phyloP scores from a whole-genome alignment of 129 eudicot genomes.

The Deinandra increscens region DNA sequence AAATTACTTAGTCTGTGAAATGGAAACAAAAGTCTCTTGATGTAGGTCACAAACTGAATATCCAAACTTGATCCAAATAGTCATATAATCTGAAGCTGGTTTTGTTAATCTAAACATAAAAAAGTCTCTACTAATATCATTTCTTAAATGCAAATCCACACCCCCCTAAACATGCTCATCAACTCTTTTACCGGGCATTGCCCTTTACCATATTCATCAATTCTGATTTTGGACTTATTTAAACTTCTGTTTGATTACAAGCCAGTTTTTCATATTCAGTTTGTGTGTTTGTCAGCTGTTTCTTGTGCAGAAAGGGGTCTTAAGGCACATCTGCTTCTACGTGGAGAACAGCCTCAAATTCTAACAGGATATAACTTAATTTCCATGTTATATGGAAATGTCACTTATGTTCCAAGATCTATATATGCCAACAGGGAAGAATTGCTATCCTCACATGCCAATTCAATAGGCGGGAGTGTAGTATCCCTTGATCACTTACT shows the following conservation, averaged over 20 bases:
- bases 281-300: conserved; percentile 63
- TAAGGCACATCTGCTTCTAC: conserved; percentile 75
- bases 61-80: conserved; percentile 5
- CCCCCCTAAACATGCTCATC: conserved; percentile 19
- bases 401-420: conserved; percentile 75
- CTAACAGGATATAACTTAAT: conserved; percentile 78
- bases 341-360: conserved; percentile 93
- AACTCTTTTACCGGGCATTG: no score
- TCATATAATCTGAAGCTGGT: neutral
- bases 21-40: neutral
- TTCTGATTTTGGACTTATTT: neutral
- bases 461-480: conserved; percentile 46
- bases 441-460: conserved; percentile 67
- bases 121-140: neutral
- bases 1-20: neutral
- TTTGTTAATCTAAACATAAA: neutral
- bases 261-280: conserved; percentile 21
- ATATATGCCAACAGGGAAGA: conserved; percentile 73
- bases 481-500: conserved; percentile 50
- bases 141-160: conserved; percentile 7
- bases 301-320: conserved; percentile 94
- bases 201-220: no score
- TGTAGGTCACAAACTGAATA: neutral
- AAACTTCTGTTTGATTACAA: neutral
- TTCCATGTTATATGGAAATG: conserved; percentile 72